phyloP scores from a whole-genome alignment of 1,139 yeast species.

The Eremothecium cymbalariae region DNA sequence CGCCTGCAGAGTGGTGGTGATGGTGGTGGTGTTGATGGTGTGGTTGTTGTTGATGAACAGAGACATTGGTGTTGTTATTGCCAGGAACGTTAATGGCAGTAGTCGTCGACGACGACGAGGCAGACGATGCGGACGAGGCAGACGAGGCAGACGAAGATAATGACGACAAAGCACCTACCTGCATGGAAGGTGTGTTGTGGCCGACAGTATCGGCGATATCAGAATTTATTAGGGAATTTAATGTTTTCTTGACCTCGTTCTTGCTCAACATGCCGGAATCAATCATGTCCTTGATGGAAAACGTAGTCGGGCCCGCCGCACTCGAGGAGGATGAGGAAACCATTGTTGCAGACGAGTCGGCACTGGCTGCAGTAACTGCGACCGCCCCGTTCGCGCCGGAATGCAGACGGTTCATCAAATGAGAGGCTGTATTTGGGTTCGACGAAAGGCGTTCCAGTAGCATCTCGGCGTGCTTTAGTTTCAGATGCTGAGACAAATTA shows the following conservation, averaged over 20 bases:
- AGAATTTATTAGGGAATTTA: conserved; percentile 22
- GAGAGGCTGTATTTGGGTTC: conserved; percentile 2
- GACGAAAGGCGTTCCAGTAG: conserved; percentile 16
- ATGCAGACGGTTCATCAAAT: not conserved
- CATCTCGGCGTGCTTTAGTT: conserved; percentile 26
- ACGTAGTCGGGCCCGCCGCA: conserved; percentile 8
- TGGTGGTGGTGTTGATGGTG: too few relatives aligned
- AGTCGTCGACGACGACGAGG: not conserved
- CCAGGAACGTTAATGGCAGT: not conserved
- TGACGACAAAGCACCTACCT: conserved; percentile 1
- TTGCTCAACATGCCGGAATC: conserved; percentile 25
- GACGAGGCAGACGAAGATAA: conserved; percentile 4
- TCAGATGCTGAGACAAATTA: conserved; percentile 34
- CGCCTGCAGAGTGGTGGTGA: not conserved
- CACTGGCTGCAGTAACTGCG: conserved; percentile 3
- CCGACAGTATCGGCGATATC: not conserved
- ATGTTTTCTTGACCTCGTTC: conserved; percentile 27
- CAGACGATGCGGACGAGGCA: conserved; percentile 2
- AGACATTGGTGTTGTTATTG: not conserved
- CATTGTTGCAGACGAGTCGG: conserved; percentile 3
- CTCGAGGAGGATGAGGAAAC: not conserved
- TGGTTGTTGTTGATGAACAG: not conserved
- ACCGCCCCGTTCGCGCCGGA: not conserved
- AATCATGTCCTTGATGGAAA: conserved; percentile 23
- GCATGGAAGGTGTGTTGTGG: conserved; percentile 1